A percentile compares a stretch with the other conserved stretches of the same genome.
Evolutionary conservation across 2,329 filamentous ascomycete genomes (phyloP).

Genomic region (Fusarium foetens): DNA sequence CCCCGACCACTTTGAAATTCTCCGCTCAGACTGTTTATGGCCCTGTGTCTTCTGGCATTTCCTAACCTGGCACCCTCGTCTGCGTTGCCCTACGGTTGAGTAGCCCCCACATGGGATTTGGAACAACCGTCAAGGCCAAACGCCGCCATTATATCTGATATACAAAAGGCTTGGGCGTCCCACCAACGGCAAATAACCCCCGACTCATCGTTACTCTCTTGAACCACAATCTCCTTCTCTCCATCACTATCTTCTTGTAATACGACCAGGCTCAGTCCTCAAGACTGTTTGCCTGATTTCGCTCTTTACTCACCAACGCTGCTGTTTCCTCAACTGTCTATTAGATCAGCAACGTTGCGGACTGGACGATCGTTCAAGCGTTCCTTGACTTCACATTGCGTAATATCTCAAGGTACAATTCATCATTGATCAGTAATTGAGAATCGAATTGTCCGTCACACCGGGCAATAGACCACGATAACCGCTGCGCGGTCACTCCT

Average conservation of each 20-base stretch:
- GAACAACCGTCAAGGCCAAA: slow-evolving; percentile 40
- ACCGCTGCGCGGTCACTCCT: slow-evolving; percentile 37
- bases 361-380: slow-evolving; percentile 9
- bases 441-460: slow-evolving; percentile 11
- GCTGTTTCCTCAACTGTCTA: slow-evolving; percentile 11
- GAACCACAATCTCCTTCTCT: slow-evolving; percentile 14
- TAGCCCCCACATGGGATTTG: slow-evolving; percentile 33
- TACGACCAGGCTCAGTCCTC: slow-evolving; percentile 16
- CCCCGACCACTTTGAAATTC: slow-evolving; percentile 44
- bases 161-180: slow-evolving; percentile 47
- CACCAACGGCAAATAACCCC: slow-evolving; percentile 31
- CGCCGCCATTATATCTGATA: slow-evolving; percentile 45
- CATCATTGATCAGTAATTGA: neutral
- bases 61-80: slow-evolving; percentile 53
- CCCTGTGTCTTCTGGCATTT: slow-evolving; percentile 50
- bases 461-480: slow-evolving; percentile 12
- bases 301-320: slow-evolving; percentile 22
- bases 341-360: slow-evolving; percentile 1
- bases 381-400: slow-evolving; percentile 21
- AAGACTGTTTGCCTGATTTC: slow-evolving; percentile 18
- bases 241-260: slow-evolving; percentile 10
- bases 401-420: slow-evolving; percentile 20
- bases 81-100: slow-evolving; percentile 48
- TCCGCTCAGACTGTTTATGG: slow-evolving; percentile 41
- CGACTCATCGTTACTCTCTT: slow-evolving; percentile 21